Conservation (phyloP, 1,284 basidiomycete species). For the Stygiomarasmius scandens region DNA sequence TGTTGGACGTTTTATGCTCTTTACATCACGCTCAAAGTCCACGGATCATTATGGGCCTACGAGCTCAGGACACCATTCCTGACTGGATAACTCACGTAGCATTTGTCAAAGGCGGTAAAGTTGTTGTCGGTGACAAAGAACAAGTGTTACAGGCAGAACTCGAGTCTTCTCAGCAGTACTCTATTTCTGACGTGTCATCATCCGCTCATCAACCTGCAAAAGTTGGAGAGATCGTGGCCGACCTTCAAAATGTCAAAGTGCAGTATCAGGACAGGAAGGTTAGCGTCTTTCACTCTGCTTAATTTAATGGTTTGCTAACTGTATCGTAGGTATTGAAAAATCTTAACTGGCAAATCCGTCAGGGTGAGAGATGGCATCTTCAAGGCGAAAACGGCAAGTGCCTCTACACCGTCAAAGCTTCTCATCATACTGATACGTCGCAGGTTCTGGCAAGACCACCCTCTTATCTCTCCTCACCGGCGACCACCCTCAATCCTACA, state of each 20-base stretch:
- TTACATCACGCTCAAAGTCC: conserved; percentile 57
- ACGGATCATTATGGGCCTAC: conserved; percentile 77
- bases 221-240: conserved; percentile 48
- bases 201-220: not conserved
- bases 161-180: conserved; percentile 13
- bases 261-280: conserved; percentile 66
- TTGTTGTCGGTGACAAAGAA: conserved; percentile 49
- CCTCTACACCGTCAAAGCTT: not conserved
- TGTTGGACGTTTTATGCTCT: conserved; percentile 59
- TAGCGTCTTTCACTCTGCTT: not conserved
- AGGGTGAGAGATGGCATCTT: conserved; percentile 87
- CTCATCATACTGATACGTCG: conserved; percentile 1
- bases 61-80: conserved; percentile 82
- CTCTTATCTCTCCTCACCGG: conserved; percentile 91
- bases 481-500: conserved; percentile 93
- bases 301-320: not conserved
- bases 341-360: conserved; percentile 79
- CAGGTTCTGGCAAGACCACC: conserved; percentile 94
- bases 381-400: conserved; percentile 77
- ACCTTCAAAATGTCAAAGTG: conserved; percentile 71
- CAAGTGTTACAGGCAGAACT: conserved; percentile 33
- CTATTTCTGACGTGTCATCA: not conserved
- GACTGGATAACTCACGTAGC: conserved; percentile 82
- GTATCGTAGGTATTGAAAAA: conserved; percentile 65
- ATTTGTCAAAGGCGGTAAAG: conserved; percentile 51